Conservation (phyloP, 140 eudicot species). For the Ambrosia hybrid region DNA sequence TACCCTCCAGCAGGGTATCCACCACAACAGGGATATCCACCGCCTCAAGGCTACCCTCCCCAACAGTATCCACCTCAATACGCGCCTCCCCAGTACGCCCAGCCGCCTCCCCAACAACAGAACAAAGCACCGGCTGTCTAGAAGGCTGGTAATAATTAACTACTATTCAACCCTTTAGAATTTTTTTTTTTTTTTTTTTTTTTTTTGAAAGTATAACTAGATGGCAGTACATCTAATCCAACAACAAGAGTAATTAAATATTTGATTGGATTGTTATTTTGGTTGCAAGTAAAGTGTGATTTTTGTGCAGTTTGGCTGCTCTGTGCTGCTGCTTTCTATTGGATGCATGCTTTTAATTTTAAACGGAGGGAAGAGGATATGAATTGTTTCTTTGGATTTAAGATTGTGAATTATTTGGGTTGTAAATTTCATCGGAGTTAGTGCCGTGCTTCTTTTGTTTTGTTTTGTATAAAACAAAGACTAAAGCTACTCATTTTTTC, state of each 20-base stretch:
- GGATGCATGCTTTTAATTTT: slow-evolving; percentile 67
- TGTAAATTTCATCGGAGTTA: slow-evolving; percentile 21
- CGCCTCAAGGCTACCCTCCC: slow-evolving; percentile 40
- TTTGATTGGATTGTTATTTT: too few relatives aligned
- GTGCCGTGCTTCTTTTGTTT: not conserved
- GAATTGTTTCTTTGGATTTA: too few relatives aligned
- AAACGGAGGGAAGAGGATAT: too few relatives aligned
- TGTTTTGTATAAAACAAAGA: not conserved
- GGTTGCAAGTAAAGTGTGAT: too few relatives aligned
- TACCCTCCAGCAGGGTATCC: slow-evolving; percentile 60
- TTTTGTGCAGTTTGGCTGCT: slow-evolving; percentile 85
- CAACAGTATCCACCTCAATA: slow-evolving; percentile 63
- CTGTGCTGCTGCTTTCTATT: slow-evolving; percentile 64
- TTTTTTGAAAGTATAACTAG: too few relatives aligned
- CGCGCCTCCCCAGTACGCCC: slow-evolving; percentile 54
- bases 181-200: too few relatives aligned
- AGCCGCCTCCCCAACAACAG: slow-evolving; percentile 59
- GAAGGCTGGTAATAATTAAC: slow-evolving; percentile 92
- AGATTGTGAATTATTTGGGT: not conserved
- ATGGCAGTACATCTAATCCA: too few relatives aligned
- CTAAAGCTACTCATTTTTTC: not conserved
- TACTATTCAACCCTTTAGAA: too few relatives aligned
- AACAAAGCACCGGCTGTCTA: slow-evolving; percentile 43
- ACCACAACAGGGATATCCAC: slow-evolving; percentile 58
- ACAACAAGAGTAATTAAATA: too few relatives aligned